Evolutionary conservation across 2,329 filamentous ascomycete species (phyloP).

Genomic region (Paraphaeosphaeria sporulosa): DNA sequence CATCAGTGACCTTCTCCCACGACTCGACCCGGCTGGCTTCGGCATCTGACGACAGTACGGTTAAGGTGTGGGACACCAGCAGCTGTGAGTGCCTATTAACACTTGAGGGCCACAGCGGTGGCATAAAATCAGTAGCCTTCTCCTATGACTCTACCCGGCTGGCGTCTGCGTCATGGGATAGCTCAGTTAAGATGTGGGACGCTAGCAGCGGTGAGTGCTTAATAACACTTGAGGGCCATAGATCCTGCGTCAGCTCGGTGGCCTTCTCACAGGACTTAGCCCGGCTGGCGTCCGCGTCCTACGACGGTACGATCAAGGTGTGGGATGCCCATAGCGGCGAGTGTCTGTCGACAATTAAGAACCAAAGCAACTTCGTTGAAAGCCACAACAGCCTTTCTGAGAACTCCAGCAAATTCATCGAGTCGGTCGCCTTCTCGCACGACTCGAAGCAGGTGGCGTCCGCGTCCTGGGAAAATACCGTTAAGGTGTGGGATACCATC

Average conservation of each 20-base stretch:
- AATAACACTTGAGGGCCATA: not conserved
- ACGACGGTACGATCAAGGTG: not conserved
- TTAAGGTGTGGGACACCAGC: no score
- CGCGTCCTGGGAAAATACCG: not conserved
- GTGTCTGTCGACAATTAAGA: no score
- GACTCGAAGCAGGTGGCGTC: not conserved
- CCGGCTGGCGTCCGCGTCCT: not conserved
- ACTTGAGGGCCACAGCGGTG: no score
- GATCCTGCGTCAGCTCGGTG: no score
- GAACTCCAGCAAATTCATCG: no score
- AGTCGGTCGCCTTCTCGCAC: not conserved
- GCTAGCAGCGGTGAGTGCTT: not conserved
- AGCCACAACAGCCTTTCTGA: no score
- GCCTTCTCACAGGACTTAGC: not conserved
- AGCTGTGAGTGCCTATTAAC: no score
- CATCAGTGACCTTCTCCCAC: no score
- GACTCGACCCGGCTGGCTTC: no score
- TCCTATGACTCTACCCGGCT: not conserved
- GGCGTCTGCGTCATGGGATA: not conserved
- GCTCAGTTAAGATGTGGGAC: not conserved
- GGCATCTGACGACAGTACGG: no score
- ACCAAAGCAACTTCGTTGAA: no score
- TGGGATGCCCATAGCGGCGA: not conserved
- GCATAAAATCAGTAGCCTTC: not conserved
- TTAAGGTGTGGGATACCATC: not conserved